phyloP scores from a whole-genome alignment of 2,329 filamentous ascomycete genomes.

The Arthrocladium fulminans region DNA sequence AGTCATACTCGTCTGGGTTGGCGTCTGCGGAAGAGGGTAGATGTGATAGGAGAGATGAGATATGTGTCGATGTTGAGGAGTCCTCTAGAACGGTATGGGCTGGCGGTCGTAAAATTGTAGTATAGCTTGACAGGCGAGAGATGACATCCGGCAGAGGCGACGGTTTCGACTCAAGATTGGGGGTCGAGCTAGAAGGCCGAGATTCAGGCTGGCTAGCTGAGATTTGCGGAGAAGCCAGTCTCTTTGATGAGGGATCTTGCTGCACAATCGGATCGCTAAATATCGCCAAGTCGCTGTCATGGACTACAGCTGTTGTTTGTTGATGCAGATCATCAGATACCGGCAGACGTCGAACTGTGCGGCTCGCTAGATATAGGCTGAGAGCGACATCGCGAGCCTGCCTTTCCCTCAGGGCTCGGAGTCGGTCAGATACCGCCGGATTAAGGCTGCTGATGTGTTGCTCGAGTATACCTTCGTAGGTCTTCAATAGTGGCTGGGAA shows the following conservation, averaged over 20 bases:
- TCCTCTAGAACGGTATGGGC: background rate
- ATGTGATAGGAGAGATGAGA: background rate
- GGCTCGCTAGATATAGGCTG: background rate
- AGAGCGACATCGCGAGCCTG: conserved; percentile 1
- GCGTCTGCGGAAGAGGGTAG: background rate
- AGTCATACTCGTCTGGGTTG: conserved; percentile 8
- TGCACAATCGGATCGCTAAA: conserved; percentile 2
- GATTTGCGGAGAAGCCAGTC: background rate
- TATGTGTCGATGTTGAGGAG: background rate
- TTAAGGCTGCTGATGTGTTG: background rate
- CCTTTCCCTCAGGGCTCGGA: background rate
- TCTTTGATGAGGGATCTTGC: conserved; percentile 4
- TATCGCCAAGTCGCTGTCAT: background rate
- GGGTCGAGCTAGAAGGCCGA: background rate
- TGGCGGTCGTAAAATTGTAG: background rate
- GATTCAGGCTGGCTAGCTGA: conserved; percentile 6
- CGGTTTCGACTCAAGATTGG: background rate
- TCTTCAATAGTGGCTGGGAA: background rate
- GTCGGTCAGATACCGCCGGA: background rate
- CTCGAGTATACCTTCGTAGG: background rate
- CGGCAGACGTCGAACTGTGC: background rate
- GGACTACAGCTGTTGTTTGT: background rate
- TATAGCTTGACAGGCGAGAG: conserved; percentile 2
- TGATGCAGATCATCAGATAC: background rate
- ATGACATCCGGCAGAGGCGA: background rate